A percentile compares a stretch with the other conserved stretches of the same genome.
These are phyloP conservation scores for Athelia psychrophila DNA, from an alignment of 1,284 basidiomycete species.

Conservation along the genomic window DNA sequence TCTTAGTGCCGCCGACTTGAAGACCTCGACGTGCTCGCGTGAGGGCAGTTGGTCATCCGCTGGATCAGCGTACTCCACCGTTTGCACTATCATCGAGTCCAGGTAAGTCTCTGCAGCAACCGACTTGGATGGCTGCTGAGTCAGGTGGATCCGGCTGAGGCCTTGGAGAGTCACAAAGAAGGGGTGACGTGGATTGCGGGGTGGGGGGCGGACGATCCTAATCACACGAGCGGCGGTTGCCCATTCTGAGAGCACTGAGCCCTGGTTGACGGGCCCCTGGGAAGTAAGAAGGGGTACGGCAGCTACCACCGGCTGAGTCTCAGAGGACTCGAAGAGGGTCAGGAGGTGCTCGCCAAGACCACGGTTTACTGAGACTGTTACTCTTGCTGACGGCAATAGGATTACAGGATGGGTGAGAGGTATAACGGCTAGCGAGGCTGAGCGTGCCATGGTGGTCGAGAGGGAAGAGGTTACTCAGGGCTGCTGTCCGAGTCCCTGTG, in stretches of 20 bases:
- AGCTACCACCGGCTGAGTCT: constrained; percentile 60
- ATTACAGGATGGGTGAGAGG: constrained; percentile 61
- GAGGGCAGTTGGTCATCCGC: constrained; percentile 40
- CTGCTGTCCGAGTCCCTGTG: too few relatives aligned
- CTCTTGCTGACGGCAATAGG: constrained; percentile 62
- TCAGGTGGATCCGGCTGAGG: constrained; percentile 50
- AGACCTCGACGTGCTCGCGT: constrained; percentile 53
- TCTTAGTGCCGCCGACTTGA: constrained; percentile 62
- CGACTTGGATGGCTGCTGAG: background rate
- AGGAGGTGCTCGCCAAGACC: constrained; percentile 58
- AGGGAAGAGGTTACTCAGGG: constrained; percentile 7
- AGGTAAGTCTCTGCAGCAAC: background rate
- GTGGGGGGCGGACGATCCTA: constrained; percentile 55
- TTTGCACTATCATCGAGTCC: constrained; percentile 33
- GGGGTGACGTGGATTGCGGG: constrained; percentile 41
- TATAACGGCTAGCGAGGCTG: constrained; percentile 53
- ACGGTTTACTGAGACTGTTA: constrained; percentile 58
- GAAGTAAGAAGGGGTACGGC: constrained; percentile 48
- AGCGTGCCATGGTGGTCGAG: constrained; percentile 29
- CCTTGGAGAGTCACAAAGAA: constrained; percentile 69
- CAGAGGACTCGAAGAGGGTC: constrained; percentile 57
- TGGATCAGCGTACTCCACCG: constrained; percentile 45
- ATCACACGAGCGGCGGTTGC: constrained; percentile 57
- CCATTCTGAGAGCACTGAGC: constrained; percentile 27
- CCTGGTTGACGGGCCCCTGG: constrained; percentile 17